phyloP scores from a whole-genome alignment of 1,284 basidiomycete species.

The Irpex lacteus region DNA sequence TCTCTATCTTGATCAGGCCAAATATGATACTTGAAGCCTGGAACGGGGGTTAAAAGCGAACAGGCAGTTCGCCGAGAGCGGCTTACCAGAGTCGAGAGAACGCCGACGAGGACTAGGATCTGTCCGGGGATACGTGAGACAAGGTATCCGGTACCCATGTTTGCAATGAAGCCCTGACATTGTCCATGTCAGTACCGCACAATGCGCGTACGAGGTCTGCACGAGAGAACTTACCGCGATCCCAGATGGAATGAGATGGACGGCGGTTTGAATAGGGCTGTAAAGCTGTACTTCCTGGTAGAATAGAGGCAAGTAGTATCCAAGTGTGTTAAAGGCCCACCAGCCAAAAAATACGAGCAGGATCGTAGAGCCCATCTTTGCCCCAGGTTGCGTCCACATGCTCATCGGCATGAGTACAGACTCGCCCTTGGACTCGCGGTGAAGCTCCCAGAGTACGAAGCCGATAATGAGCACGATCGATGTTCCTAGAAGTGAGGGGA shows the following conservation, averaged over 20 bases:
- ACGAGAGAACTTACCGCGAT: constrained; percentile 18
- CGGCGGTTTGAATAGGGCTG: constrained; percentile 29
- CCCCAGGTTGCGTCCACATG: constrained; percentile 32
- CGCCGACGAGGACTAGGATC: constrained; percentile 26
- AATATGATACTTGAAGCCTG: constrained; percentile 32
- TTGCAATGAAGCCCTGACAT: constrained; percentile 24
- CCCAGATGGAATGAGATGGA: constrained; percentile 30
- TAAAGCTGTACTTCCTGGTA: constrained; percentile 33
- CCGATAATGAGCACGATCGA: constrained; percentile 27
- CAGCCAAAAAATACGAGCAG: constrained; percentile 33
- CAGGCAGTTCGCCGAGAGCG: neutral
- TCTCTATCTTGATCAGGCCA: constrained; percentile 29
- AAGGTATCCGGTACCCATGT: constrained; percentile 27
- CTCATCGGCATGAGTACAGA: constrained; percentile 34
- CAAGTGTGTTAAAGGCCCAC: constrained; percentile 32
- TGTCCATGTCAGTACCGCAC: neutral
- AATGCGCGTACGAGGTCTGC: too few relatives aligned
- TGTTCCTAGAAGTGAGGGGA: constrained; percentile 27
- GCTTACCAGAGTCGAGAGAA: constrained; percentile 28
- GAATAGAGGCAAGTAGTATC: constrained; percentile 31
- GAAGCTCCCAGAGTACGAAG: constrained; percentile 33
- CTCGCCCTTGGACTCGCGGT: constrained; percentile 26
- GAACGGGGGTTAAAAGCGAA: neutral
- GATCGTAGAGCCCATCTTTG: constrained; percentile 31
- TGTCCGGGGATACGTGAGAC: constrained; percentile 28